phyloP scores from a whole-genome alignment of 371 early-diverging fungal genomes.

The Mortierella sp. region DNA sequence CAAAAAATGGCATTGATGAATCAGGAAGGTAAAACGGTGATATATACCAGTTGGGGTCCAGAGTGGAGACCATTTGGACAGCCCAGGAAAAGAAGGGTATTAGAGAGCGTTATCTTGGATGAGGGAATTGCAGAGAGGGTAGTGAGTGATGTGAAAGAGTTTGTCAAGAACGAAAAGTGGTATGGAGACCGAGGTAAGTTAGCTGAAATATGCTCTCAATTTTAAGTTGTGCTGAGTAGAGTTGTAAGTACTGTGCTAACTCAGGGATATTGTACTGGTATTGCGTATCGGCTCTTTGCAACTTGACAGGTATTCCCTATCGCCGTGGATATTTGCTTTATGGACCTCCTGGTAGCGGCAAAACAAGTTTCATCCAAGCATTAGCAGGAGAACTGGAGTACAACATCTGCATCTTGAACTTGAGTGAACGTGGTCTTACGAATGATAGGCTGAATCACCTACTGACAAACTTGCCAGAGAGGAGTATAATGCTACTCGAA shows the following conservation, averaged over 20 bases:
- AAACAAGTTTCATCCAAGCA: constrained; percentile 98
- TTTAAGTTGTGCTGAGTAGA: too few species aligned
- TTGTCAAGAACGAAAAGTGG: constrained; percentile 93
- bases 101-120: constrained; percentile 92
- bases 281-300: too few species aligned
- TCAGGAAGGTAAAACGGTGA: constrained; percentile 94
- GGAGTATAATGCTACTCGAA: constrained; percentile 97
- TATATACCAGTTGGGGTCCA: constrained; percentile 95
- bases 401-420: constrained; percentile 97
- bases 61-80: constrained; percentile 98
- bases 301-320: constrained; percentile 81
- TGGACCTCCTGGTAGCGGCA: constrained; percentile 99
- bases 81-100: constrained; percentile 85
- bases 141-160: constrained; percentile 86
- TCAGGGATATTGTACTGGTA: too few species aligned
- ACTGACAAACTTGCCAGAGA: constrained; percentile 93
- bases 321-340: constrained; percentile 97
- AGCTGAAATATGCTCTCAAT: not conserved
- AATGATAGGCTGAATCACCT: constrained; percentile 96
- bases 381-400: constrained; percentile 97
- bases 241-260: too few species aligned
- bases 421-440: constrained; percentile 94
- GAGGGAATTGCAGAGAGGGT: constrained; percentile 81
- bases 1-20: constrained; percentile 84
- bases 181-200: constrained; percentile 90